These are phyloP conservation scores for Durotheca rogersii DNA, from an alignment of 495 filamentous ascomycete species.

Conservation along the genomic window DNA sequence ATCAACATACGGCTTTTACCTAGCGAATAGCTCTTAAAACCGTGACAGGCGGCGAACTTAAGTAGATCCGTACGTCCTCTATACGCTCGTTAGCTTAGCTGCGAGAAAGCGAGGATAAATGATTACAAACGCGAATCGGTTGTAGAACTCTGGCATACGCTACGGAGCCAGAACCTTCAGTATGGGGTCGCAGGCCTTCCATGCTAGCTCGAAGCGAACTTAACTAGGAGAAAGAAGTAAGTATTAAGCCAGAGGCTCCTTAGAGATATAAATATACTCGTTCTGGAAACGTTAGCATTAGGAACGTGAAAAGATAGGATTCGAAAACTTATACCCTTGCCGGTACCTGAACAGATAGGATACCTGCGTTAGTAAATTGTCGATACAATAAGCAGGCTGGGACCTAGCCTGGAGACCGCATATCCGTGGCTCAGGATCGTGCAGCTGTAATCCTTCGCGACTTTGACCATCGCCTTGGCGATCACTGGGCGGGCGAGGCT, in stretches of 20 bases:
- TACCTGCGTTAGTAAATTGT: not conserved
- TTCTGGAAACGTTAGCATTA: no score
- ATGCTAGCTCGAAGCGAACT: not conserved
- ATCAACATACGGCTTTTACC: no score
- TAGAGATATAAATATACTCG: not conserved
- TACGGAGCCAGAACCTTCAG: not conserved
- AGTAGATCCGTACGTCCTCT: no score
- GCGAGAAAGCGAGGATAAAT: not conserved
- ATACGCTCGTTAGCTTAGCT: not conserved
- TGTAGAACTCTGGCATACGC: not conserved
- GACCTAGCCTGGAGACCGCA: not conserved
- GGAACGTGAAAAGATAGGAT: no score
- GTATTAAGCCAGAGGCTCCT: not conserved
- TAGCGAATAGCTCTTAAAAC: no score
- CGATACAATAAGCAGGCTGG: not conserved
- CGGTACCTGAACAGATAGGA: conserved; percentile 45
- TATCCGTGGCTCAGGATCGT: conserved; percentile 66
- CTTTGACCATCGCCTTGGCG: conserved; percentile 68
- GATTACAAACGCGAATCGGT: not conserved
- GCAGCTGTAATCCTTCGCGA: conserved; percentile 65
- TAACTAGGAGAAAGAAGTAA: not conserved
- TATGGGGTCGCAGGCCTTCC: not conserved
- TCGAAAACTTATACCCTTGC: conserved; percentile 59
- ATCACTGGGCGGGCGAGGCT: conserved; percentile 77
- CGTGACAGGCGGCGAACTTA: no score